phyloP scores from a whole-genome alignment of 129 eudicot genomes.

The Oenanthe sinensis region DNA sequence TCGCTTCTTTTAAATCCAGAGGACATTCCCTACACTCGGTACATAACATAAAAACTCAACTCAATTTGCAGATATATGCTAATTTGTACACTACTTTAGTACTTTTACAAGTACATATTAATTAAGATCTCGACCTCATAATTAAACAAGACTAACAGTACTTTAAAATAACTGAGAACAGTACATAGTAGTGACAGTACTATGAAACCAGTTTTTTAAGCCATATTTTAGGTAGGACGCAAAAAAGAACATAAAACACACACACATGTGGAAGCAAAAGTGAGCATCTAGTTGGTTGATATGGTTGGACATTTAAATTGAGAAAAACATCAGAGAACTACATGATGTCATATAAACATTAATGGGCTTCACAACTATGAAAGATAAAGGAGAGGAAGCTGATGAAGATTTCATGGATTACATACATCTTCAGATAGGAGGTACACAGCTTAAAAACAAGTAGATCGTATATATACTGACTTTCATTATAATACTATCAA shows the following conservation, averaged over 20 bases:
- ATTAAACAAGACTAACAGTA: neutral
- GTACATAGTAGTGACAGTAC: neutral
- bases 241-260: neutral
- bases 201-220: neutral
- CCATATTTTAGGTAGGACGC: neutral
- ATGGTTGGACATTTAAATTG: neutral
- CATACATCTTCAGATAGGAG: neutral
- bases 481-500: too few relatives aligned
- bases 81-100: neutral
- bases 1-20: constrained; percentile 89
- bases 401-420: neutral
- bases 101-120: neutral
- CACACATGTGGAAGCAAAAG: neutral
- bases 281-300: neutral
- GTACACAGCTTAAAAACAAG: neutral
- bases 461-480: too few relatives aligned
- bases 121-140: neutral
- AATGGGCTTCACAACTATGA: too few relatives aligned
- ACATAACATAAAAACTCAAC: neutral
- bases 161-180: neutral
- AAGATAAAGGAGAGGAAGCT: neutral
- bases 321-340: neutral
- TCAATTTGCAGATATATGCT: neutral
- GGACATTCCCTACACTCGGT: constrained; percentile 79
- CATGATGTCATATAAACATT: neutral